These are phyloP conservation scores for Barbarea vulgaris DNA, from an alignment of 345 rosid species.

Conservation along the genomic window DNA sequence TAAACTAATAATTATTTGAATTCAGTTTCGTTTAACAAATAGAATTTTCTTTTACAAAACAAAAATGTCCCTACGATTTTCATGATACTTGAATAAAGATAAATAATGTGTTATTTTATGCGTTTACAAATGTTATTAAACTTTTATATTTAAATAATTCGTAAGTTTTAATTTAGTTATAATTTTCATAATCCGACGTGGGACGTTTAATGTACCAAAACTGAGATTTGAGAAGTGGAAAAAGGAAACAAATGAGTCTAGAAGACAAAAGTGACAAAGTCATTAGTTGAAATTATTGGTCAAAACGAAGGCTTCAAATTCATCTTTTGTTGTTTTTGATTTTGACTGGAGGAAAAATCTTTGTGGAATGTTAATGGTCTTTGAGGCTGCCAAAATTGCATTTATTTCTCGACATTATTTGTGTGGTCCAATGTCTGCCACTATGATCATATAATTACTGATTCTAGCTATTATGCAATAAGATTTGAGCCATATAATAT, in stretches of 20 bases:
- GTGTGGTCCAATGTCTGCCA: slow-evolving; percentile 42
- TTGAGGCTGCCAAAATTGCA: slow-evolving; percentile 39
- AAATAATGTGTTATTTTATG: not conserved
- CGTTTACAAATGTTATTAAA: not conserved
- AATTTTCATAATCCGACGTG: slow-evolving; percentile 4
- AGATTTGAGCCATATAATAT: slow-evolving; percentile 19
- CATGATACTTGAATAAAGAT: not conserved
- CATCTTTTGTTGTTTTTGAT: not conserved
- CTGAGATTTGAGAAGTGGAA: not conserved
- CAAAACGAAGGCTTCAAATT: slow-evolving; percentile 32
- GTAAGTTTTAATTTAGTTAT: not conserved
- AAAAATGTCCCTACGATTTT: not conserved
- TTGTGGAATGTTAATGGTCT: slow-evolving; percentile 36
- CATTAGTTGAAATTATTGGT: slow-evolving; percentile 13
- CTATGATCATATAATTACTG: not conserved
- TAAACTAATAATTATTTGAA: not conserved
- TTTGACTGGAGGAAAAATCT: slow-evolving; percentile 66
- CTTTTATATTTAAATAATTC: not conserved
- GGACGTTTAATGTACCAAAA: not conserved
- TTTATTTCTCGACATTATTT: slow-evolving; percentile 23
- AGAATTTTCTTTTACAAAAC: not conserved
- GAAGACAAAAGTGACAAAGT: not conserved
- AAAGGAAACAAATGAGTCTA: not conserved
- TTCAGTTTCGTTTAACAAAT: not conserved
- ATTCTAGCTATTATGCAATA: slow-evolving; percentile 25